Evolutionary conservation across 805 yeast species (phyloP).

Genomic region (Metschnikowia anglica): DNA sequence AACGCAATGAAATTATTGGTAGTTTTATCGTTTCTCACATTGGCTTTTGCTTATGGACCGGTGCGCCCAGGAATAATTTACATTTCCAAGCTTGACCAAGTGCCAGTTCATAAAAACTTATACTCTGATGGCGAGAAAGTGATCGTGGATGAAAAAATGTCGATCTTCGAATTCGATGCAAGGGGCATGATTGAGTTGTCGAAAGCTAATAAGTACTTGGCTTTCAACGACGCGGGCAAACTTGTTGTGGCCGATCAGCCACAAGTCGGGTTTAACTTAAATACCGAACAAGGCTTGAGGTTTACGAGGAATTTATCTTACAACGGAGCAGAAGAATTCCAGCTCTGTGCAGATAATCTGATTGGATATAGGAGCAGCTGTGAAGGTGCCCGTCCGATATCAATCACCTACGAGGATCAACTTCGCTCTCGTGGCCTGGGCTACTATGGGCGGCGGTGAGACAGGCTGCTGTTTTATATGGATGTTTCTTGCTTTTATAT

Average conservation of each 20-base stretch:
- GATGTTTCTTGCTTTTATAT: too few species aligned
- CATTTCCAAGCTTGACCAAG: background rate
- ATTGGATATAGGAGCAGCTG: background rate
- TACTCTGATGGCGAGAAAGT: background rate
- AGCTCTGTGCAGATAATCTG: constrained; percentile 3
- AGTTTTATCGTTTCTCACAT: background rate
- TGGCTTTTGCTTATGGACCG: background rate
- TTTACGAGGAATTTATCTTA: background rate
- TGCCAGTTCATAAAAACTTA: constrained; percentile 1
- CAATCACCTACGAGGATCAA: constrained; percentile 4
- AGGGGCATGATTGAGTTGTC: background rate
- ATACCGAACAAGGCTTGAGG: background rate
- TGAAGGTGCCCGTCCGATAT: background rate
- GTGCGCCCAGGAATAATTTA: background rate
- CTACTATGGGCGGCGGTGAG: too few species aligned
- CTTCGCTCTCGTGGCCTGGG: background rate
- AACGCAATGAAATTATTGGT: background rate
- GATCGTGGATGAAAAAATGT: too few species aligned
- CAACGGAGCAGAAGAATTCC: background rate
- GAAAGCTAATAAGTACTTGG: background rate
- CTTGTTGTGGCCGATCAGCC: background rate
- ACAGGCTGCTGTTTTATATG: too few species aligned
- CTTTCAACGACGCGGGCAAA: background rate
- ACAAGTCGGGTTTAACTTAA: background rate
- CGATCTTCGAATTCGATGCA: background rate